A percentile compares a stretch with the other conserved stretches of the same genome.
phyloP scores from a whole-genome alignment of 2,329 filamentous ascomycete genomes.

The Aureobasidium pullulans region DNA sequence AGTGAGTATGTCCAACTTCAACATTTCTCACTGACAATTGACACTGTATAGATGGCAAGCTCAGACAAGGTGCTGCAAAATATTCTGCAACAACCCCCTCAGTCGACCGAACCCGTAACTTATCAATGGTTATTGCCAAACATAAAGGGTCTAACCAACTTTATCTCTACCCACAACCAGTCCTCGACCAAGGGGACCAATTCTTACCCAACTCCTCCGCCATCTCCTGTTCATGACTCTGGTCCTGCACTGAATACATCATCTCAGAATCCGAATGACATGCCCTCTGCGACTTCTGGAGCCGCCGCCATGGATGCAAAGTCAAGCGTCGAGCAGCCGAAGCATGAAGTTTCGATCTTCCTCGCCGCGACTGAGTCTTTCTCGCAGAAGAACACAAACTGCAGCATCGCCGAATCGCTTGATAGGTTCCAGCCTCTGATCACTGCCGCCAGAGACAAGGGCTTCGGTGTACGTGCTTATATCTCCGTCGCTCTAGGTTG shows the following conservation, averaged over 20 bases:
- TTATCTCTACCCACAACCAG: slow-evolving; percentile 44
- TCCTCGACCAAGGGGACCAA: slow-evolving; percentile 34
- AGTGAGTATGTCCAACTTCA: slow-evolving; percentile 33
- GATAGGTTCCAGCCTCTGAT: slow-evolving; percentile 65
- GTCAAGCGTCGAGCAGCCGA: slow-evolving; percentile 53
- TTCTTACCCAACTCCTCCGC: slow-evolving; percentile 41
- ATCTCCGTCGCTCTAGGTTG: slow-evolving; percentile 76
- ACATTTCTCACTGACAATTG: neutral
- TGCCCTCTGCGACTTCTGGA: slow-evolving; percentile 31
- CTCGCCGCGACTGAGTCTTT: slow-evolving; percentile 76
- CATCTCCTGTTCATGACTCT: slow-evolving; percentile 29
- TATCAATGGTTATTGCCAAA: slow-evolving; percentile 82
- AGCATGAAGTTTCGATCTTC: slow-evolving; percentile 66
- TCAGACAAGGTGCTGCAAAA: slow-evolving; percentile 67
- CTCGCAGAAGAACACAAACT: slow-evolving; percentile 75
- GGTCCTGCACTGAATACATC: slow-evolving; percentile 37
- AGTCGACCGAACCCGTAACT: slow-evolving; percentile 50
- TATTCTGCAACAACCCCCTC: slow-evolving; percentile 52
- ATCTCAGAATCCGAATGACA: slow-evolving; percentile 34
- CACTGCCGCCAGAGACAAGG: slow-evolving; percentile 54
- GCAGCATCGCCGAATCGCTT: slow-evolving; percentile 66
- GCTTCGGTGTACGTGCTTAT: slow-evolving; percentile 67
- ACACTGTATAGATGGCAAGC: slow-evolving; percentile 59
- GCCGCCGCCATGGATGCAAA: slow-evolving; percentile 27
- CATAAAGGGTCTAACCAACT: slow-evolving; percentile 61